Evolutionary conservation across 441 rosid genomes (phyloP).

Genomic region (Viola pubescens): DNA sequence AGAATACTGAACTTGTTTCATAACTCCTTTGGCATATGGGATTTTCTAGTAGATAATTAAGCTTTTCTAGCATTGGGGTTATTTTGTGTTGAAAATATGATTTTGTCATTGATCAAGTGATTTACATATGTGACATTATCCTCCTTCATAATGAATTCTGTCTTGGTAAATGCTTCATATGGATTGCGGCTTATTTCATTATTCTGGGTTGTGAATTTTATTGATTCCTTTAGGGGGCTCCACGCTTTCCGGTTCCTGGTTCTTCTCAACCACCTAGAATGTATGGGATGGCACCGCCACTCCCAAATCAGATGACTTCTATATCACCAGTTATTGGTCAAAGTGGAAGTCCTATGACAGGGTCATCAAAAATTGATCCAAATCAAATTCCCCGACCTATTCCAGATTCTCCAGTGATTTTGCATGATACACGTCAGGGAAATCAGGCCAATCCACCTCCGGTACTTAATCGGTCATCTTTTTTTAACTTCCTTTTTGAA

Average conservation of each 20-base stretch:
- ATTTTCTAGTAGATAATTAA: too few species aligned
- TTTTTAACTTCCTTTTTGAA: neutral
- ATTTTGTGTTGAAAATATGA: too few species aligned
- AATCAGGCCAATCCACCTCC: conserved; percentile 64
- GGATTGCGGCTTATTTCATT: neutral
- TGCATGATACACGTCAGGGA: conserved; percentile 50
- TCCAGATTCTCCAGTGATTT: conserved; percentile 35
- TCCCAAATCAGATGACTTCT: conserved; percentile 48
- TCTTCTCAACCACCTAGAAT: conserved; percentile 41
- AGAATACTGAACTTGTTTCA: too few species aligned
- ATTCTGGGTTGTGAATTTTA: conserved; percentile 18
- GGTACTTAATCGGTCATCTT: conserved; percentile 24
- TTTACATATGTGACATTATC: too few species aligned
- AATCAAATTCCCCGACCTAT: conserved; percentile 61
- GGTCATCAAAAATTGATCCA: conserved; percentile 54
- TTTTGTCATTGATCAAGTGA: too few species aligned
- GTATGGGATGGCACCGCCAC: conserved; percentile 49
- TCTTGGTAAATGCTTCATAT: too few species aligned
- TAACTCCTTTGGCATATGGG: too few species aligned
- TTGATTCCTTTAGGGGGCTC: conserved; percentile 33
- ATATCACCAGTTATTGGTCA: conserved; percentile 51
- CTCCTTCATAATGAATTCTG: too few species aligned
- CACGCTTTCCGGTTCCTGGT: conserved; percentile 39
- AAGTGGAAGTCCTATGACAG: conserved; percentile 39
- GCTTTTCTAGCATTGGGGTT: too few species aligned